Base-by-base conservation (phyloP, 345 rosid species). In the Jatropha curcas region DNA sequence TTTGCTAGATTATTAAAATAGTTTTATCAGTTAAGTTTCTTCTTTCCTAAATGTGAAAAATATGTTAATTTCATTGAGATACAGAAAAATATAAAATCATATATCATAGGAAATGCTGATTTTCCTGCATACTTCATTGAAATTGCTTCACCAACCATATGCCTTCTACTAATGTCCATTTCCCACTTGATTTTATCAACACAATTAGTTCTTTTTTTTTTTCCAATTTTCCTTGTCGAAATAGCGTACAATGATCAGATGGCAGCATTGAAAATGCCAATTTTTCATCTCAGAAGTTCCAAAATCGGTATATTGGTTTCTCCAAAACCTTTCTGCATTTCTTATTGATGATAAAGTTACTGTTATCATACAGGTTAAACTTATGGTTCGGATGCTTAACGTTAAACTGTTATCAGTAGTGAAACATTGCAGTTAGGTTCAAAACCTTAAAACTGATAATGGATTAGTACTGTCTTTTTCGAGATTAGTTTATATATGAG, bases 191-290 rank as follows among this genome's bases (percentile, higher is more conserved):
- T 50, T n/a, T 27, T 46, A 31, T 60, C 58, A 20, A 13, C 12
- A 30, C 6, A 33, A 22, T 5, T 30, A 13, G 0, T 12, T 14
- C 14, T 65, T 60, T 56, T 17, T 17, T n/a, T n/a, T n/a, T n/a
- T n/a, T n/a, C n/a, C n/a, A n/a, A n/a, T n/a, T n/a, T n/a, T n/a
- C n/a, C 4, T 58, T 28, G 48, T 20, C 25, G 17, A 28, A 24
- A 56, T 5, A 64, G 22, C 59, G 22, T 10, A 43, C 22, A 1
- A 57, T 4, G 19, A 37, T 35, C 2, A 22, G 28, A 46, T 60
- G 70, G 57, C 65, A 55, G 70, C 71, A 43, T 63, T 34, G 60
- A 45, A 77, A 62, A 19, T 58, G 72, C 59, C 43, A 64, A 3
- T 17, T 45, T 35, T 56, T 51, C 56, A 34, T 53, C 30, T 63